Evolutionary conservation across 306 rosid species (phyloP).

Genomic region (Cajanus cajan): DNA sequence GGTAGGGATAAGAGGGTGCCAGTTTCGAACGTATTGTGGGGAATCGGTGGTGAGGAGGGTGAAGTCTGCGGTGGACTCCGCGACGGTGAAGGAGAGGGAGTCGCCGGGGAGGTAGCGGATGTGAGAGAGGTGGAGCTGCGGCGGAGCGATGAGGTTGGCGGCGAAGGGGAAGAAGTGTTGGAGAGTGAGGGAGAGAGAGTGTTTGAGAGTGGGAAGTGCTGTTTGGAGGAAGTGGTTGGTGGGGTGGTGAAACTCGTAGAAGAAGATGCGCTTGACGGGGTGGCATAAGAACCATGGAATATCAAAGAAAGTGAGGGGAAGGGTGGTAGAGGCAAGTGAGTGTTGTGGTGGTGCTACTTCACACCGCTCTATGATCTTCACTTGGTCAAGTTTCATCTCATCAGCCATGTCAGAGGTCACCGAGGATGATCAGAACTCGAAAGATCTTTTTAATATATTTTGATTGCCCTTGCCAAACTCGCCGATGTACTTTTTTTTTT

Average conservation of each 20-base stretch:
- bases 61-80: slow-evolving; percentile 5
- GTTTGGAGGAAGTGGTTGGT: slow-evolving; percentile 25
- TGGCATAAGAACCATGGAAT: slow-evolving; percentile 31
- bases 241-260: slow-evolving; percentile 31
- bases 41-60: background rate
- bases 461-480: too few relatives aligned
- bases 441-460: too few relatives aligned
- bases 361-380: background rate
- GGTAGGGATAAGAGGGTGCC: background rate
- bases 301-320: slow-evolving; percentile 47
- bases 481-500: too few relatives aligned
- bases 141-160: slow-evolving; percentile 28
- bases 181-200: slow-evolving; percentile 44
- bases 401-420: background rate
- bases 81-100: slow-evolving; percentile 25
- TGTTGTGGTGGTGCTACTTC: slow-evolving; percentile 35
- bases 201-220: slow-evolving; percentile 38
- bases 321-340: slow-evolving; percentile 25
- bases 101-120: slow-evolving; percentile 14
- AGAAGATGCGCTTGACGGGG: slow-evolving; percentile 36
- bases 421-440: too few relatives aligned
- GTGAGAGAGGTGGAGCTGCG: slow-evolving; percentile 21
- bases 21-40: background rate
- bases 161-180: slow-evolving; percentile 44
- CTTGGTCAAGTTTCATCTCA: background rate